phyloP scores from a whole-genome alignment of 129 eudicot genomes.

The Flaveria sonorensis region DNA sequence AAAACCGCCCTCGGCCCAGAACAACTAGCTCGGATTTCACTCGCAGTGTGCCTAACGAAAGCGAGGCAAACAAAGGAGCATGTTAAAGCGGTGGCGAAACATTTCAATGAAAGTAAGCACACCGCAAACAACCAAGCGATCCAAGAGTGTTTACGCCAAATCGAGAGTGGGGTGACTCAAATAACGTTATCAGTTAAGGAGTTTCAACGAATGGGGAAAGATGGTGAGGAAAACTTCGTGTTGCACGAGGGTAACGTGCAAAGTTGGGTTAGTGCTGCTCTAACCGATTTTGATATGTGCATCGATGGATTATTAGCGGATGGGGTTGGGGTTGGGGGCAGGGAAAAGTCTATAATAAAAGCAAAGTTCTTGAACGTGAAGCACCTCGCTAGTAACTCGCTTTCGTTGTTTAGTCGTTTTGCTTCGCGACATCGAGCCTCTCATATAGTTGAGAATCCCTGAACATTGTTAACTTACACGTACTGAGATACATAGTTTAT shows the following conservation, averaged over 20 bases:
- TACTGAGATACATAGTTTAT: slow-evolving; percentile 7
- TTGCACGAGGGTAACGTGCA: slow-evolving; percentile 62
- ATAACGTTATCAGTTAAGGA: slow-evolving; percentile 54
- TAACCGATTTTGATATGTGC: slow-evolving; percentile 53
- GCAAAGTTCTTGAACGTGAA: slow-evolving; percentile 61
- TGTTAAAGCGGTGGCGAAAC: slow-evolving; percentile 48
- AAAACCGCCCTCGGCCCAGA: slow-evolving; percentile 39
- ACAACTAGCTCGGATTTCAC: slow-evolving; percentile 57
- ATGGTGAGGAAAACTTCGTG: slow-evolving; percentile 43
- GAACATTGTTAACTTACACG: not conserved
- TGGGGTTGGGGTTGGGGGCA: slow-evolving; percentile 48
- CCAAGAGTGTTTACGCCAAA: slow-evolving; percentile 51
- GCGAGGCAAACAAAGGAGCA: slow-evolving; percentile 52
- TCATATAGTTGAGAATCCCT: slow-evolving; percentile 45
- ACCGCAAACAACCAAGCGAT: slow-evolving; percentile 36
- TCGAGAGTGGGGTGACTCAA: slow-evolving; percentile 54
- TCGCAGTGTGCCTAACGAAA: slow-evolving; percentile 46
- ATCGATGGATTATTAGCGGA: slow-evolving; percentile 51
- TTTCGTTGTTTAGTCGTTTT: slow-evolving; percentile 59
- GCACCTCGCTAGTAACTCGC: slow-evolving; percentile 65
- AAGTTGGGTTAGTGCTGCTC: slow-evolving; percentile 76
- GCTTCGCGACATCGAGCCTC: slow-evolving; percentile 56
- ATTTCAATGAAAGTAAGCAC: slow-evolving; percentile 30
- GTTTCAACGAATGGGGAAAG: slow-evolving; percentile 34
- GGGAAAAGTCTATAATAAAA: slow-evolving; percentile 50